phyloP scores from a whole-genome alignment of 192 early-diverging fungal species.

The Coemansia sp. region DNA sequence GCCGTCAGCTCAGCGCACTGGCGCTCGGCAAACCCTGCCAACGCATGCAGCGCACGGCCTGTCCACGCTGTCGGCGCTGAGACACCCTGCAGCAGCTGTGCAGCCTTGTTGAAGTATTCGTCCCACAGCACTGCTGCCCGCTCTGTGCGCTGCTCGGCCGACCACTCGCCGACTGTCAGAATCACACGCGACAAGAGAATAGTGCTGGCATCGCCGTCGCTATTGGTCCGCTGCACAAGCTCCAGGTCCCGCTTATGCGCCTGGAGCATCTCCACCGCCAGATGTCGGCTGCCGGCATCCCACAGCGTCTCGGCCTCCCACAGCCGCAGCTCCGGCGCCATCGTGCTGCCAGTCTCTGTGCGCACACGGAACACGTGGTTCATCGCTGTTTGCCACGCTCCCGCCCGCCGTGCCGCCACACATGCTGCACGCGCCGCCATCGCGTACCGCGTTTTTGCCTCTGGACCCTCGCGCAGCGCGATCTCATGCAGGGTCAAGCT shows the following conservation, averaged over 20 bases:
- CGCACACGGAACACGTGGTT: conserved; percentile 45
- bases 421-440: conserved; percentile 36
- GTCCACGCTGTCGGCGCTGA: conserved; percentile 41
- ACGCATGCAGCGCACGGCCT: conserved; percentile 41
- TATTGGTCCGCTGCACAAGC: neutral
- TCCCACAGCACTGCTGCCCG: conserved; percentile 47
- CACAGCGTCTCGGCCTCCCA: conserved; percentile 54
- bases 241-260: conserved; percentile 34
- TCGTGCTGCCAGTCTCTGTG: conserved; percentile 1
- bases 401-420: conserved; percentile 28
- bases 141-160: conserved; percentile 42
- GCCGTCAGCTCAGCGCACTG: conserved; percentile 45
- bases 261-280: conserved; percentile 45
- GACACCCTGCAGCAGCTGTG: conserved; percentile 27
- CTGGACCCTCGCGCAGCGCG: conserved; percentile 19
- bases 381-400: conserved; percentile 50
- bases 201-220: conserved; percentile 13
- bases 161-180: conserved; percentile 49
- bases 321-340: conserved; percentile 39
- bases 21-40: conserved; percentile 47
- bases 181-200: conserved; percentile 43
- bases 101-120: conserved; percentile 47
- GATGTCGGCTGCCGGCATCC: conserved; percentile 35
- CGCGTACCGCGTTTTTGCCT: conserved; percentile 25
- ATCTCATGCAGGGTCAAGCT: conserved; percentile 46